Evolutionary conservation across 805 yeast genomes (phyloP).

Genomic region (Wickerhamiella dianesei): DNA sequence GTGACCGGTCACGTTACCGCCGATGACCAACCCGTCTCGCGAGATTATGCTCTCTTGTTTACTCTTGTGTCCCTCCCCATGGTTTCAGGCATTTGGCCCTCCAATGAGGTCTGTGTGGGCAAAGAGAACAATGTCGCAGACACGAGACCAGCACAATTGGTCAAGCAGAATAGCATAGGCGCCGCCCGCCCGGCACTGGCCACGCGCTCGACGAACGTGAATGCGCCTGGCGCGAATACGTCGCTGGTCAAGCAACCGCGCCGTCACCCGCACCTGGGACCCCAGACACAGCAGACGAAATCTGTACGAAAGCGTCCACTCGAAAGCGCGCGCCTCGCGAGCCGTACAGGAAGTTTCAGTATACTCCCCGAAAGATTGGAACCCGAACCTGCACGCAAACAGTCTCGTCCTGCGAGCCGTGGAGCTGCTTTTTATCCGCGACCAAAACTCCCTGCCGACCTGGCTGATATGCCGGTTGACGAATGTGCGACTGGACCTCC

Average conservation of each 20-base stretch:
- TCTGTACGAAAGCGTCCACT: background rate
- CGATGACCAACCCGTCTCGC: too few relatives aligned
- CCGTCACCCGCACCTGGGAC: background rate
- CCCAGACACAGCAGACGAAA: background rate
- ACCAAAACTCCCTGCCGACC: background rate
- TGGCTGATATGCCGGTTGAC: background rate
- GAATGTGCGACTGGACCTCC: background rate
- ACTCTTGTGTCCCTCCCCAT: background rate
- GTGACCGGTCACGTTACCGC: too few relatives aligned
- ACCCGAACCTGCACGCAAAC: background rate
- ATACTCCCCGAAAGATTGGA: background rate
- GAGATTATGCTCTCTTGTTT: too few relatives aligned
- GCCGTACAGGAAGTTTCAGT: constrained; percentile 1
- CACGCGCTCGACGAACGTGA: background rate
- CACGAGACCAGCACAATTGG: background rate
- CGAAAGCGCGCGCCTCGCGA: background rate
- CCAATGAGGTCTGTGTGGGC: background rate
- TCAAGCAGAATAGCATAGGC: background rate
- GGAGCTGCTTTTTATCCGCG: background rate
- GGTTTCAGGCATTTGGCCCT: background rate
- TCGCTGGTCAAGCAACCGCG: background rate
- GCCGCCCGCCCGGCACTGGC: background rate
- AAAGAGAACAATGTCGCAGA: background rate
- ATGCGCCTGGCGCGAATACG: background rate
- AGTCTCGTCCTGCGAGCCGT: background rate